A percentile compares a stretch with the other conserved stretches of the same genome.
These are phyloP conservation scores for Rhododendron ferrugineum DNA, from an alignment of 148 eudicot species.

Conservation along the genomic window DNA sequence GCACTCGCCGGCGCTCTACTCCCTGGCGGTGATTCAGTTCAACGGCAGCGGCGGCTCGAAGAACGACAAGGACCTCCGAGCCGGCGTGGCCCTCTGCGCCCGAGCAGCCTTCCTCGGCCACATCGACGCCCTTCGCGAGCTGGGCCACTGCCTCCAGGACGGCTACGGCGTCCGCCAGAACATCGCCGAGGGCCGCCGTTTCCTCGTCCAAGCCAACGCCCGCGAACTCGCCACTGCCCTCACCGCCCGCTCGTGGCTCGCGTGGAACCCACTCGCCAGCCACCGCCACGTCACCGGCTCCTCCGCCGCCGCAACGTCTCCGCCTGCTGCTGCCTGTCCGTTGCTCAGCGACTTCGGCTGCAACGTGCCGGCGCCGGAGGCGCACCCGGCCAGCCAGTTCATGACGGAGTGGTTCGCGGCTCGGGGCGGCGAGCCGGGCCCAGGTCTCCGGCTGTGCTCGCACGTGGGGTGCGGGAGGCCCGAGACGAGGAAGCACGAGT, in stretches of 20 bases:
- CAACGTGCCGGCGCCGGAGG: conserved; percentile 66
- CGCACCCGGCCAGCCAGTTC: conserved; percentile 69
- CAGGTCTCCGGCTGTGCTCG: conserved; percentile 48
- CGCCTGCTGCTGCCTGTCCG: conserved; percentile 37
- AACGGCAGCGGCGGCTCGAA: conserved; percentile 48
- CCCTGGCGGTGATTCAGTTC: conserved; percentile 47
- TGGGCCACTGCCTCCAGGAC: conserved; percentile 95
- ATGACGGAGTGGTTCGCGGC: conserved; percentile 59
- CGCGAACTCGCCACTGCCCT: conserved; percentile 65
- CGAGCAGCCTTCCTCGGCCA: conserved; percentile 91
- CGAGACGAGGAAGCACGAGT: conserved; percentile 62
- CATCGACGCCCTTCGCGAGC: conserved; percentile 83
- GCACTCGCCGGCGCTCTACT: conserved; percentile 48
- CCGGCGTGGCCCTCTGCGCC: conserved; percentile 87
- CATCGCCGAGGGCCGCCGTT: conserved; percentile 73
- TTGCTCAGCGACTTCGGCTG: conserved; percentile 81
- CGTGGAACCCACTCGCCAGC: conserved; percentile 21
- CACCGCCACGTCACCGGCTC: conserved; percentile 15
- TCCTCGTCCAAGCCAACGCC: conserved; percentile 89
- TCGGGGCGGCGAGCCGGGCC: conserved; percentile 14
- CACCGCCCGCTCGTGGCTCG: conserved; percentile 26
- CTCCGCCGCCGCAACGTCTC: not conserved
- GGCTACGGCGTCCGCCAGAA: conserved; percentile 93
- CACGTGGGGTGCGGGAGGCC: conserved; percentile 60
- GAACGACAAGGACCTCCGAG: conserved; percentile 61